Conservation (phyloP, 306 rosid genomes). For the Argentina anserina region DNA sequence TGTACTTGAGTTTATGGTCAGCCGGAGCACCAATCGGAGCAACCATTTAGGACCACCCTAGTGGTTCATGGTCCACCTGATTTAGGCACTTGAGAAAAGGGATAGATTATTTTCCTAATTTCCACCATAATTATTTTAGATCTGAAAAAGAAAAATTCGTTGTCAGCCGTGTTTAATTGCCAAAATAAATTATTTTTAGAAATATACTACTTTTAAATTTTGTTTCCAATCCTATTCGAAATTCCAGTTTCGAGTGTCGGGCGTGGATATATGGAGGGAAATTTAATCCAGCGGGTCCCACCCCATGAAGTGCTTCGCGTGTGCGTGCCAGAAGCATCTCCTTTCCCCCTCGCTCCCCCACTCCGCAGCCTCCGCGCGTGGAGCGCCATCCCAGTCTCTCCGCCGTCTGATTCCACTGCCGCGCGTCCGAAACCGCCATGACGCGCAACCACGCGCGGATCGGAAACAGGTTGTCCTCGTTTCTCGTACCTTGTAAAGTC, state of each 20-base stretch:
- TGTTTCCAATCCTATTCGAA: neutral
- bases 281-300: slow-evolving; percentile 22
- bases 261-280: slow-evolving; percentile 30
- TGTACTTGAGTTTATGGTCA: neutral
- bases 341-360: neutral
- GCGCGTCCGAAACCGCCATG: too few relatives aligned
- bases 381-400: too few relatives aligned
- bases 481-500: slow-evolving; percentile 19
- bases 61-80: slow-evolving; percentile 7
- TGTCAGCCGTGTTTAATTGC: neutral
- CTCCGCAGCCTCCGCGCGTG: slow-evolving; percentile 1
- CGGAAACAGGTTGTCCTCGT: neutral
- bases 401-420: too few relatives aligned
- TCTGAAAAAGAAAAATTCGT: neutral
- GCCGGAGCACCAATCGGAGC: neutral
- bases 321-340: slow-evolving; percentile 29
- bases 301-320: slow-evolving; percentile 5
- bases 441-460: too few relatives aligned
- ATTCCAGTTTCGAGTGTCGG: neutral
- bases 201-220: neutral
- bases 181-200: too few relatives aligned
- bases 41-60: neutral
- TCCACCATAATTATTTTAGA: neutral
- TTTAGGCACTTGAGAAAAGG: slow-evolving; percentile 1
- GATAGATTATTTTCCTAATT: neutral